These are phyloP conservation scores for Leccinum longicurvipes DNA, from an alignment of 768 basidiomycete species.

Conservation along the genomic window DNA sequence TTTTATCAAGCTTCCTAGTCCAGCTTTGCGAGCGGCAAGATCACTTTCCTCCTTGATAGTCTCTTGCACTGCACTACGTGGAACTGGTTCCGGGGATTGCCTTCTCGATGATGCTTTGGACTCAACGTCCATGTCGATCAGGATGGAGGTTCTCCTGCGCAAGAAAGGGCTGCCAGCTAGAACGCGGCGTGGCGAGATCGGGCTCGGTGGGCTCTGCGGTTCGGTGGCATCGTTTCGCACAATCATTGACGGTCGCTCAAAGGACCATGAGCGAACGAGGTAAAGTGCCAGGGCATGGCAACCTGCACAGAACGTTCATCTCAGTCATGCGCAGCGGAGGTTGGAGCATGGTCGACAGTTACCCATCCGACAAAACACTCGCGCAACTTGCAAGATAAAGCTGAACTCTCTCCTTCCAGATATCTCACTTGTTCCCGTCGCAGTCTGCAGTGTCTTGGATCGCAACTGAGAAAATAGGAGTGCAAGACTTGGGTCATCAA, in stretches of 20 bases:
- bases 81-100: slow-evolving; percentile 43
- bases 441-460: slow-evolving; percentile 88
- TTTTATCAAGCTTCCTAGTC: slow-evolving; percentile 82
- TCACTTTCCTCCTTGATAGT: slow-evolving; percentile 51
- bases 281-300: slow-evolving; percentile 91
- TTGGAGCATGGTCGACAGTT: slow-evolving; percentile 22
- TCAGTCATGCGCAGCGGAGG: not conserved
- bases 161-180: slow-evolving; percentile 51
- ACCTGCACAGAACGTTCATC: slow-evolving; percentile 45
- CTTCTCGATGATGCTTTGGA: slow-evolving; percentile 56
- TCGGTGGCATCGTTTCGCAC: slow-evolving; percentile 12
- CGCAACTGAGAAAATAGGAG: slow-evolving; percentile 87
- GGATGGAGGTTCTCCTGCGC: slow-evolving; percentile 66
- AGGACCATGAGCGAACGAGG: slow-evolving; percentile 88
- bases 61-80: slow-evolving; percentile 21
- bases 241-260: slow-evolving; percentile 66
- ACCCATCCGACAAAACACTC: slow-evolving; percentile 96
- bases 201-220: slow-evolving; percentile 37
- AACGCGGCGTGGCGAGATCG: slow-evolving; percentile 41
- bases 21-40: slow-evolving; percentile 62
- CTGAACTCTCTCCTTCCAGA: slow-evolving; percentile 87
- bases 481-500: slow-evolving; percentile 92
- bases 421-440: slow-evolving; percentile 89
- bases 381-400: slow-evolving; percentile 91
- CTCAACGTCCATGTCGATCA: slow-evolving; percentile 86